Percentiles rank a stretch among this genome's conserved stretches.
Conservation (phyloP, 441 rosid genomes). For the Metrosideros polymorpha region DNA sequence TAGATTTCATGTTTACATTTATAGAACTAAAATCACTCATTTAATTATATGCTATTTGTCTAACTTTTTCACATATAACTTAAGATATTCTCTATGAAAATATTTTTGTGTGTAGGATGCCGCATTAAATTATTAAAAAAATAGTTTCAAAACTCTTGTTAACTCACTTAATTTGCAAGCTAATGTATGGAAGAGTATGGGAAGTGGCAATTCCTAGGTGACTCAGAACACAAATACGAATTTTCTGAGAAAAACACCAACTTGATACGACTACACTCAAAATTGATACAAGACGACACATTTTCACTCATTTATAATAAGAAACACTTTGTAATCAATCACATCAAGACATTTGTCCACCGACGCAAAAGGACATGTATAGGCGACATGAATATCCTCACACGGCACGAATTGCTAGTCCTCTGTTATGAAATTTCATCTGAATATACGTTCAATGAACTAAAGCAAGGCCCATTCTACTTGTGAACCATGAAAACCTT, state of each 20-base stretch:
- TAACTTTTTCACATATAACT: background rate
- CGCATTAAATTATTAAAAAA: background rate
- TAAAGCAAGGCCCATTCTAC: no score
- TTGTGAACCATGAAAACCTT: background rate
- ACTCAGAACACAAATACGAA: background rate
- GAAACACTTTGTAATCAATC: background rate
- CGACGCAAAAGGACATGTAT: no score
- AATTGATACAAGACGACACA: rapidly evolving
- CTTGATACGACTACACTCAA: background rate
- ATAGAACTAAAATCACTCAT: no score
- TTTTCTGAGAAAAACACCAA: background rate
- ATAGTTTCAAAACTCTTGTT: background rate
- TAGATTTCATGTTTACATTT: no score
- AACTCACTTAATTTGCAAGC: background rate
- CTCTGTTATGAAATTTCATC: no score
- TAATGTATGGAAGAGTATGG: background rate
- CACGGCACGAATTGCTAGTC: background rate
- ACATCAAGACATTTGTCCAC: background rate
- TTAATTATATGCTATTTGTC: background rate
- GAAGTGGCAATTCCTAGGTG: background rate
- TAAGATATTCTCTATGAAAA: background rate
- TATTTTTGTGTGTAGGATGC: background rate
- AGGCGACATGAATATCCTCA: no score
- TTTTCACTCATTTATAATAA: background rate
- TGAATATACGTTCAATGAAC: no score